Base-by-base conservation (phyloP, 1,284 basidiomycete species). In the Bjerkandera adusta region DNA sequence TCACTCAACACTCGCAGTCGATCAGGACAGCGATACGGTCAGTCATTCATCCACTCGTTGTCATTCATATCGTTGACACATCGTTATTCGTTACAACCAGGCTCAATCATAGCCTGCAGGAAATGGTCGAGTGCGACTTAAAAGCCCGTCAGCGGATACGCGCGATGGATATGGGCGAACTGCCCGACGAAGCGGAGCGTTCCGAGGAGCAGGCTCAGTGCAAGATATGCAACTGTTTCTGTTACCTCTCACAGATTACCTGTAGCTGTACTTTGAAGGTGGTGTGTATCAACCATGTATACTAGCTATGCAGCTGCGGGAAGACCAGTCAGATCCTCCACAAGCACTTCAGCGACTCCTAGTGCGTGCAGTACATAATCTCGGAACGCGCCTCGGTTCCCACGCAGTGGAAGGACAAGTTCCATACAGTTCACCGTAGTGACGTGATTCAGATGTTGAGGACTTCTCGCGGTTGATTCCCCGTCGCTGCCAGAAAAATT, bases 161-260 rank as follows among this genome's bases (percentile, higher is more conserved):
- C 26, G 59, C 67, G 16, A 64, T 77, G 18, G 77, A 77, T 12
- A 67, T 93, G 36, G 67, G 68, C 20, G 92, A 97, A 65, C 70
- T 75, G 16, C 69, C 92, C 16, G 85, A 91, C 56, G 83, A 88
- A 53, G 77, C 82, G 56, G 95, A 97, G 64, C 80, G 83, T 7
- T 74, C 85, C 4, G 97, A 98, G 66, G 91, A 93, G 50, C 91
- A 97, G 64, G 96, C 96, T 66, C 94, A 97, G 67, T 99, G 97
- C 77, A 71, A 77, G 44, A 73, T 90, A 58, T 99, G 97, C 85
- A 96, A 97, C 65, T 79, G 79, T 10, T 97, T 97, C 69, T 95
- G 91, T 69, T 99, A 97, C 68, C 83, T 99, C 20, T 92, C 94
- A 3, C 95, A 97, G 63, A 74, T 97, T 60, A 87, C 80, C 37